phyloP scores from a whole-genome alignment of 2,329 filamentous ascomycete genomes.

The Fusarium verrucosum region DNA sequence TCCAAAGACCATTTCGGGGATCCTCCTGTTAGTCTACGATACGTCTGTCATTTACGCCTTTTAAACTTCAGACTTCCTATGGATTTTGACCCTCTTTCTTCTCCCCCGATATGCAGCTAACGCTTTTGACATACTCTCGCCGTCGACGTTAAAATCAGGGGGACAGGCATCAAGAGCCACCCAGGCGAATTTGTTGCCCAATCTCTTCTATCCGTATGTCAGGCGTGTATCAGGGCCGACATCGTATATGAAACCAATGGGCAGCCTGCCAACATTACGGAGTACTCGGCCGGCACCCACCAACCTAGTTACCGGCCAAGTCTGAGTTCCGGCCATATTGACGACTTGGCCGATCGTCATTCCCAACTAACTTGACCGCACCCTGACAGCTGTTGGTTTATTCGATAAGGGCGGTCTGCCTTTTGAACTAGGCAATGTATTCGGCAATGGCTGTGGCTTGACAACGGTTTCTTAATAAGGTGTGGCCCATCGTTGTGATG shows the following conservation, averaged over 20 bases:
- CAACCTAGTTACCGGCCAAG: neutral
- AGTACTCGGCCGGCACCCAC: neutral
- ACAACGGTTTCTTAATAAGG: neutral
- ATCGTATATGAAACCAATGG: constrained; percentile 10
- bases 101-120: constrained; percentile 13
- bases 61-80: neutral
- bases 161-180: constrained; percentile 11
- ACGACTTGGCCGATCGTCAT: constrained; percentile 2
- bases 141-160: constrained; percentile 25
- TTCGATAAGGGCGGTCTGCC: neutral
- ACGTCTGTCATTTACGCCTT: constrained; percentile 28
- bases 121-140: constrained; percentile 19
- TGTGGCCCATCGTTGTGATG: neutral
- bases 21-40: constrained; percentile 8
- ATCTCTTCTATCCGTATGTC: neutral
- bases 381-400: neutral
- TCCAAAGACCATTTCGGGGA: constrained; percentile 5
- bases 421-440: neutral
- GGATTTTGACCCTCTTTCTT: neutral
- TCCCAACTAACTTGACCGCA: neutral
- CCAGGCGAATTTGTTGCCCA: constrained; percentile 5
- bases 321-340: neutral
- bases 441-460: constrained; percentile 12
- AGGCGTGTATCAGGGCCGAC: neutral
- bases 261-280: neutral